These are phyloP conservation scores for Globisporangium takayamanum DNA, from an alignment of 352 stramenopile species.

Conservation along the genomic window DNA sequence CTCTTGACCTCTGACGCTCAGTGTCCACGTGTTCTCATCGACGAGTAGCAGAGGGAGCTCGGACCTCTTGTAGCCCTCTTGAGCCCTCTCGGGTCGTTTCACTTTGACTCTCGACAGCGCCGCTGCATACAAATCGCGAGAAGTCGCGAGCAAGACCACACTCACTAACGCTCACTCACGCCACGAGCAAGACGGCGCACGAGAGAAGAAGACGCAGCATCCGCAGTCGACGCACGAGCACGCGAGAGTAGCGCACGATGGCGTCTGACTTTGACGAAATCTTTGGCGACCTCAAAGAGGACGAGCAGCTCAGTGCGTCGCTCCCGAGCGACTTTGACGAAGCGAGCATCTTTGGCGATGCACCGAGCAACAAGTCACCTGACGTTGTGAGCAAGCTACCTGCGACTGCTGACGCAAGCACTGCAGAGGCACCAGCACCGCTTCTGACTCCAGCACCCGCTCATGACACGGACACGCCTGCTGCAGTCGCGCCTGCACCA, in stretches of 20 bases:
- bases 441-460: no score
- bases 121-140: no score
- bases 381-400: constrained; percentile 1
- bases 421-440: not conserved
- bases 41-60: no score
- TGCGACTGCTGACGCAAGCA: not conserved
- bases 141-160: no score
- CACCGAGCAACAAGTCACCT: not conserved
- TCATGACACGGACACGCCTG: no score
- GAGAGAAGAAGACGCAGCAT: not conserved
- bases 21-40: no score
- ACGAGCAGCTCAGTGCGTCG: constrained; percentile 37
- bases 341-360: constrained; percentile 43
- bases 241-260: constrained; percentile 6
- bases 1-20: no score
- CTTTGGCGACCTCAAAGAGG: constrained; percentile 68
- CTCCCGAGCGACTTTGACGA: constrained; percentile 44
- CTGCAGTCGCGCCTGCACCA: not conserved
- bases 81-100: no score
- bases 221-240: not conserved
- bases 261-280: constrained; percentile 75
- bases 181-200: no score
- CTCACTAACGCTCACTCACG: no score
- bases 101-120: no score
- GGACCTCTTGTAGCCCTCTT: no score